phyloP scores from a whole-genome alignment of 1,284 basidiomycete genomes.

The Fomitopsis pinicola region DNA sequence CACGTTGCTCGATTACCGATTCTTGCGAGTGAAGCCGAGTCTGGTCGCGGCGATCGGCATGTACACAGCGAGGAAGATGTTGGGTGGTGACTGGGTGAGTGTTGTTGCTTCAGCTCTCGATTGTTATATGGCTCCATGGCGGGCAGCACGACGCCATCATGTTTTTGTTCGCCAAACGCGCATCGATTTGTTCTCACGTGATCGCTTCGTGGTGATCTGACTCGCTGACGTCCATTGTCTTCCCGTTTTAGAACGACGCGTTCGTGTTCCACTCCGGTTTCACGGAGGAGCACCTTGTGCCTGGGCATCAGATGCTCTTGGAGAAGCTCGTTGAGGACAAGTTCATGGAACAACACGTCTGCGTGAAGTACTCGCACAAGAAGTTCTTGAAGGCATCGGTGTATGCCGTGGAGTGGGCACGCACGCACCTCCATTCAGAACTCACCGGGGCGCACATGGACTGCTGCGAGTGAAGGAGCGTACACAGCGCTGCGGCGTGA shows the following conservation, averaged over 20 bases:
- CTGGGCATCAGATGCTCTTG: slow-evolving; percentile 80
- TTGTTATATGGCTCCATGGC: slow-evolving; percentile 19
- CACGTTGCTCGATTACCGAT: slow-evolving; percentile 89
- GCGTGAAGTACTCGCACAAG: slow-evolving; percentile 96
- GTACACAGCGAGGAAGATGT: slow-evolving; percentile 92
- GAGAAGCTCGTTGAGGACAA: slow-evolving; percentile 80
- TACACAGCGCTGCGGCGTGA: slow-evolving; percentile 3
- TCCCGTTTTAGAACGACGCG: slow-evolving; percentile 65
- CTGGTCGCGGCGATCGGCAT: slow-evolving; percentile 97
- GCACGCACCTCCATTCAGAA: slow-evolving; percentile 24
- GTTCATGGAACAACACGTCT: slow-evolving; percentile 87
- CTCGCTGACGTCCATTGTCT: slow-evolving; percentile 18
- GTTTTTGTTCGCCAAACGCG: slow-evolving; percentile 20
- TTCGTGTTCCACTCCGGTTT: slow-evolving; percentile 95
- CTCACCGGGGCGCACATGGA: slow-evolving; percentile 42
- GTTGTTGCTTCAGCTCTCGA: slow-evolving; percentile 10
- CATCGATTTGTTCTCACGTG: slow-evolving; percentile 40
- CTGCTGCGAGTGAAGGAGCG: slow-evolving; percentile 36
- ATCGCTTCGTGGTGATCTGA: slow-evolving; percentile 29
- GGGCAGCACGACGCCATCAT: slow-evolving; percentile 15
- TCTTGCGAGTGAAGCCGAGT: slow-evolving; percentile 91
- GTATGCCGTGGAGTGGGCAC: slow-evolving; percentile 70
- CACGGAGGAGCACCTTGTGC: slow-evolving; percentile 85
- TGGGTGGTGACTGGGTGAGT: slow-evolving; percentile 92
- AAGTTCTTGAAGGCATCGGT: slow-evolving; percentile 89